Evolutionary conservation across 2,329 filamentous ascomycete species (phyloP).

Genomic region (Microascus cirrosus): DNA sequence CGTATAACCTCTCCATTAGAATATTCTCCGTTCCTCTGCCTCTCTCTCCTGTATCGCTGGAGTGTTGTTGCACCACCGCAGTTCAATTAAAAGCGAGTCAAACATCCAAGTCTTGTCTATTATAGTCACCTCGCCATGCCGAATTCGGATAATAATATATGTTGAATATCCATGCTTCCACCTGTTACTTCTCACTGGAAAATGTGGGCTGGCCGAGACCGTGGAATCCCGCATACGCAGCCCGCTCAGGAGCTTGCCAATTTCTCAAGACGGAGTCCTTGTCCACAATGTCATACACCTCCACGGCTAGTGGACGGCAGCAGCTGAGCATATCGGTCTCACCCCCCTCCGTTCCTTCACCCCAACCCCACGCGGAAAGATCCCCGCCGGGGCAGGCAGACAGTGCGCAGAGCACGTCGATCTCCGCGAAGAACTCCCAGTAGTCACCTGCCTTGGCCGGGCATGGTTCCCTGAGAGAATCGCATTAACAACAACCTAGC

Average conservation of each 20-base stretch:
- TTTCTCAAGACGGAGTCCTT: conserved; percentile 31
- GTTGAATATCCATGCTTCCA: too few species aligned
- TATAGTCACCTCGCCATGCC: too few species aligned
- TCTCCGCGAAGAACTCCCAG: conserved; percentile 72
- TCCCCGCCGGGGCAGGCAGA: conserved; percentile 72
- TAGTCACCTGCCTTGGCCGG: conserved; percentile 44
- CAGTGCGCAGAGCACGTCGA: conserved; percentile 55
- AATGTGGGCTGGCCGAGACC: conserved; percentile 30
- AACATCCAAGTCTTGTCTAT: too few species aligned
- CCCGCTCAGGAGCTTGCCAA: conserved; percentile 51
- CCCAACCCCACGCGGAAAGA: conserved; percentile 72
- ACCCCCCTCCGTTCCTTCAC: conserved; percentile 36
- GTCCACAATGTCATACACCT: conserved; percentile 56
- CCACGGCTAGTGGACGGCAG: conserved; percentile 63
- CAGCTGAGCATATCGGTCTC: conserved; percentile 58
- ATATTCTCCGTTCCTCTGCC: too few species aligned
- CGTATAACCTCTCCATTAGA: too few species aligned
- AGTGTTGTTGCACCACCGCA: too few species aligned
- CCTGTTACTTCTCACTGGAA: neutral
- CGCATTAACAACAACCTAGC: neutral
- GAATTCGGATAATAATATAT: too few species aligned
- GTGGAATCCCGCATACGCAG: conserved; percentile 55
- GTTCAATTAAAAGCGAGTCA: too few species aligned
- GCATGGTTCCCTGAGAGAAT: conserved; percentile 23
- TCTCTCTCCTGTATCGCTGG: too few species aligned